A percentile compares a stretch with the other conserved stretches of the same genome.
Conservation (phyloP, 164 flowering plant species). For the Nymphaea colorata region DNA sequence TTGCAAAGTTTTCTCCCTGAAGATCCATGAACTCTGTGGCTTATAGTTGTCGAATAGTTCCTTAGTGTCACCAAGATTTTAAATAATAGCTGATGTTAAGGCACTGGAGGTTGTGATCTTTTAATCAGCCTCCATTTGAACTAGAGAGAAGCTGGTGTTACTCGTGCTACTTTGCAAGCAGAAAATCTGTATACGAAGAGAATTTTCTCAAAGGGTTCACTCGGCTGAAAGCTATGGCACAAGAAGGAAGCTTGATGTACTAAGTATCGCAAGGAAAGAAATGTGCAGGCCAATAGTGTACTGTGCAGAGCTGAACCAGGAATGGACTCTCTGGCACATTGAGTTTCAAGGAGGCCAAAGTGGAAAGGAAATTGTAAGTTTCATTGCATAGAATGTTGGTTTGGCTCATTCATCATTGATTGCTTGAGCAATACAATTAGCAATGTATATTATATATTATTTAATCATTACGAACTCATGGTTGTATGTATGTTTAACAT, state of each 20-base stretch:
- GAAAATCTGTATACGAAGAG: neutral
- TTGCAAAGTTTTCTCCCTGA: neutral
- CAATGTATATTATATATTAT: too few relatives aligned
- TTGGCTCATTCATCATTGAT: too few relatives aligned
- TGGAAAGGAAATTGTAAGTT: neutral
- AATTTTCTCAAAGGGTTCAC: neutral
- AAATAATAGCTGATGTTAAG: neutral
- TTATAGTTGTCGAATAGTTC: neutral
- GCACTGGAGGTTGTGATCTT: neutral
- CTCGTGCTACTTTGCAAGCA: neutral
- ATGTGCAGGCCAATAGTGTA: neutral
- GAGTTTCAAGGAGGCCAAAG: neutral
- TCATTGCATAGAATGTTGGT: neutral
- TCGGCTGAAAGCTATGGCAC: neutral
- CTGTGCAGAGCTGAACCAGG: neutral
- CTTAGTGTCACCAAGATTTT: neutral
- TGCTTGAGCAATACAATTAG: too few relatives aligned
- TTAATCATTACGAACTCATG: too few relatives aligned
- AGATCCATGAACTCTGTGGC: neutral
- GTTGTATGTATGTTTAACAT: too few relatives aligned
- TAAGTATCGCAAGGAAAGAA: neutral
- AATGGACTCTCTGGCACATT: neutral
- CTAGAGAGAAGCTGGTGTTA: neutral
- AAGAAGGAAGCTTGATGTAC: neutral
- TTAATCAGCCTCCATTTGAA: neutral